These are phyloP conservation scores for Trichosporon faecale DNA, from an alignment of 1,284 basidiomycete species.

Conservation along the genomic window DNA sequence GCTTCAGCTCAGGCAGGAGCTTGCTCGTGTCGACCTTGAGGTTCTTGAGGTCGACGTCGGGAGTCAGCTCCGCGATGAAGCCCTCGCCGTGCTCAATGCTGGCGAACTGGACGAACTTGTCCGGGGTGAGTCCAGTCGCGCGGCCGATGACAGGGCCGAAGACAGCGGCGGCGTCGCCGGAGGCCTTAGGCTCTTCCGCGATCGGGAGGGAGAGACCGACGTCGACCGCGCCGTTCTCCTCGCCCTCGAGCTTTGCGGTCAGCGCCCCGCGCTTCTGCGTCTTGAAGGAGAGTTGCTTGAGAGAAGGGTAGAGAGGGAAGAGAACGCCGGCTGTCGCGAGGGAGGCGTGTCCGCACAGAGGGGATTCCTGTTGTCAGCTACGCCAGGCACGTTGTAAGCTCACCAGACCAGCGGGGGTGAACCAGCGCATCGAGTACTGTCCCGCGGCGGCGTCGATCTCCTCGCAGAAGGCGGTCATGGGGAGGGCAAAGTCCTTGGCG, in stretches of 20 bases:
- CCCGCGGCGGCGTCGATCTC: conserved; percentile 19
- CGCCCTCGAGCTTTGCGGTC: conserved; percentile 17
- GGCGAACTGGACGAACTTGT: conserved; percentile 14
- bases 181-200: neutral
- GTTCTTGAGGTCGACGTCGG: conserved; percentile 5
- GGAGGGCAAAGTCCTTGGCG: conserved; percentile 36
- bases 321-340: conserved; percentile 29
- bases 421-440: conserved; percentile 31
- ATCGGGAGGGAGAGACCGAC: conserved; percentile 8
- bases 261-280: conserved; percentile 30
- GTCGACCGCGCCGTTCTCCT: neutral
- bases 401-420: conserved; percentile 34
- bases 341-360: conserved; percentile 43
- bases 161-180: neutral
- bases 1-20: conserved; percentile 7
- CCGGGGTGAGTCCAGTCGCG: conserved; percentile 6
- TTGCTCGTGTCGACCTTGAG: conserved; percentile 5
- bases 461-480: conserved; percentile 38
- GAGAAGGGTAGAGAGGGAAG: conserved; percentile 26
- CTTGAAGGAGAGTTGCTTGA: conserved; percentile 23
- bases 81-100: conserved; percentile 12
- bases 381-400: neutral
- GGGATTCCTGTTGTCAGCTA: conserved; percentile 32
- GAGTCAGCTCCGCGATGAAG: conserved; percentile 12
- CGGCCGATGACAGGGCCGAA: neutral